Evolutionary conservation across 768 basidiomycete species (phyloP).

Genomic region (Termitomyces sp.): DNA sequence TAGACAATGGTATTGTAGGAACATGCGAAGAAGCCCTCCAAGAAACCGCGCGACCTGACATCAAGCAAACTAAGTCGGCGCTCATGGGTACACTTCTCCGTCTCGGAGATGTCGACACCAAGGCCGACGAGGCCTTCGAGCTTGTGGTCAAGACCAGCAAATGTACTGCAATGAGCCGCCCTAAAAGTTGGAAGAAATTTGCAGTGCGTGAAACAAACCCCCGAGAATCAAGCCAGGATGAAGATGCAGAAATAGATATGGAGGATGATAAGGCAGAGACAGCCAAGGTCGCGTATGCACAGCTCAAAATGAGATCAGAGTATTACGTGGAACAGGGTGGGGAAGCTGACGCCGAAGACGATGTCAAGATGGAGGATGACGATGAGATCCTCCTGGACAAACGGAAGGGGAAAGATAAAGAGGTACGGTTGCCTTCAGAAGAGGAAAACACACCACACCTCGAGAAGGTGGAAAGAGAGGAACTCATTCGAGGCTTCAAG

Average conservation of each 20-base stretch:
- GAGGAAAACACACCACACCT: slow-evolving; percentile 32
- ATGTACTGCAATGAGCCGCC: slow-evolving; percentile 65
- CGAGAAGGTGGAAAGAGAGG: slow-evolving; percentile 71
- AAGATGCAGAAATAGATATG: slow-evolving; percentile 25
- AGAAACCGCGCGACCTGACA: slow-evolving; percentile 58
- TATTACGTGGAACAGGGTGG: slow-evolving; percentile 53
- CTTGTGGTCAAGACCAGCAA: slow-evolving; percentile 77
- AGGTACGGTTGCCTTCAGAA: slow-evolving; percentile 25
- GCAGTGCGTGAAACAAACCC: slow-evolving; percentile 32
- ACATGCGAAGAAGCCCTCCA: slow-evolving; percentile 65
- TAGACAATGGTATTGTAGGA: slow-evolving; percentile 54
- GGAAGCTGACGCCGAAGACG: slow-evolving; percentile 36
- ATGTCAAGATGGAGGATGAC: slow-evolving; percentile 39
- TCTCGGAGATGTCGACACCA: slow-evolving; percentile 70
- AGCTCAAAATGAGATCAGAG: slow-evolving; percentile 48
- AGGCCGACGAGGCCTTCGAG: slow-evolving; percentile 70
- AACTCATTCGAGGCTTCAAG: slow-evolving; percentile 79
- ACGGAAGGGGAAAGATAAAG: slow-evolving; percentile 19
- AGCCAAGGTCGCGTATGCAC: slow-evolving; percentile 34
- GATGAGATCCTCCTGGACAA: slow-evolving; percentile 24
- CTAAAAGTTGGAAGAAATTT: slow-evolving; percentile 81
- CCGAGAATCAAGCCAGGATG: slow-evolving; percentile 25
- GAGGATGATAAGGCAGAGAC: slow-evolving; percentile 32
- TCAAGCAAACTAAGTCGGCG: slow-evolving; percentile 65
- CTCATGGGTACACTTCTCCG: slow-evolving; percentile 64